Conservation (phyloP, 495 filamentous ascomycete species). For the Aspergillus steynii region DNA sequence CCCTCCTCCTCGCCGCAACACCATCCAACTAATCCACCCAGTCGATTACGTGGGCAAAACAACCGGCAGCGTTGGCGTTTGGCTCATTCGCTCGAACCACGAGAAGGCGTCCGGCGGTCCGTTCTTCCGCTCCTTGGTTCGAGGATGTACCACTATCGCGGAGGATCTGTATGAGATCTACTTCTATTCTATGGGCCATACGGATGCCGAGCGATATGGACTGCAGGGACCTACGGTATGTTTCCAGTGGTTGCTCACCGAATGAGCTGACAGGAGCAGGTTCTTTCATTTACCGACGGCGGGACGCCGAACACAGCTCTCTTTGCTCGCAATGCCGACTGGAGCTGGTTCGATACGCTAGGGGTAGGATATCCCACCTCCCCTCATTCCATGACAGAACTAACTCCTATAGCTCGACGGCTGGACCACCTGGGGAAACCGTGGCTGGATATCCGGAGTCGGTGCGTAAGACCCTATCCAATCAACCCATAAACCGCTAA, state of each 20-base stretch:
- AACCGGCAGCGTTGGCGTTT: slow-evolving; percentile 9
- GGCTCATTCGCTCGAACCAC: slow-evolving; percentile 11
- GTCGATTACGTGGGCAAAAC: slow-evolving; percentile 9
- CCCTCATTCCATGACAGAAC: too few relatives aligned
- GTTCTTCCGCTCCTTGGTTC: slow-evolving; percentile 8
- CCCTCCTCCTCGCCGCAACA: background rate
- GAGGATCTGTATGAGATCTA: slow-evolving; percentile 8
- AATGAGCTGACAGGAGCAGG: background rate
- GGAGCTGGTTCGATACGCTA: slow-evolving; percentile 9
- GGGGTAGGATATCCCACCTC: background rate
- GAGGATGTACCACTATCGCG: background rate
- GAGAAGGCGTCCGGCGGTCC: slow-evolving; percentile 10
- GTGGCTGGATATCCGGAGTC: slow-evolving; percentile 6
- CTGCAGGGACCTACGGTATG: slow-evolving; percentile 9
- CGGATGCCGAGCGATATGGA: slow-evolving; percentile 9
- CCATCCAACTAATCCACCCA: background rate
- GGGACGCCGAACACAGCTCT: slow-evolving; percentile 2
- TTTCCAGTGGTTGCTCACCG: background rate
- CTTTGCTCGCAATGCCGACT: slow-evolving; percentile 9
- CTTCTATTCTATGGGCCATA: slow-evolving; percentile 11
- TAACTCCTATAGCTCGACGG: slow-evolving; percentile 2
- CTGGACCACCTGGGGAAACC: slow-evolving; percentile 8
- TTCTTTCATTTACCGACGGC: slow-evolving; percentile 6
- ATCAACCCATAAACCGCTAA: too few relatives aligned
- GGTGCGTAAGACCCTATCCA: background rate